Conservation (phyloP, 2,329 filamentous ascomycete species). For the Lomentospora prolificans region DNA sequence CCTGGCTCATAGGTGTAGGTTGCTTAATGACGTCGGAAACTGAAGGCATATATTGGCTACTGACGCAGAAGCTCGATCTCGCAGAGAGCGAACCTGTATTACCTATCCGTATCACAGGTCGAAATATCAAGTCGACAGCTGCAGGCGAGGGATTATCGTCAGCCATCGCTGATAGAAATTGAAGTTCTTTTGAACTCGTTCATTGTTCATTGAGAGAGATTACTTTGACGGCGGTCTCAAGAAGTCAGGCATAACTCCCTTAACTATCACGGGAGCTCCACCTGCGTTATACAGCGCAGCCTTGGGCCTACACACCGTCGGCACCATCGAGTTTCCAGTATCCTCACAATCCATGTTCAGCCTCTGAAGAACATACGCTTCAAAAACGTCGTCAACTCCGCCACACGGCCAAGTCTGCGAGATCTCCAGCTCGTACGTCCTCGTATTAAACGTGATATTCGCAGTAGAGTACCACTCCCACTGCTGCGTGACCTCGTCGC, state of each 20-base stretch:
- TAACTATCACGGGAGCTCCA: not conserved
- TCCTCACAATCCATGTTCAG: not conserved
- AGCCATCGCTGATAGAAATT: too few species aligned
- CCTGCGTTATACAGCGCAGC: not conserved
- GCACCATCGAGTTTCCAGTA: conserved; percentile 2
- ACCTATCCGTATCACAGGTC: not conserved
- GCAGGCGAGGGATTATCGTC: too few species aligned
- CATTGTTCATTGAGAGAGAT: not conserved
- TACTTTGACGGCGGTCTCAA: not conserved
- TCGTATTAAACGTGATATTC: not conserved
- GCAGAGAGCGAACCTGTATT: too few species aligned
- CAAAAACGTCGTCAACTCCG: not conserved
- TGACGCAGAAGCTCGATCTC: too few species aligned
- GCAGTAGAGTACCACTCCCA: not conserved
- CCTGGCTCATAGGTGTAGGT: too few species aligned
- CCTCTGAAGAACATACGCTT: not conserved
- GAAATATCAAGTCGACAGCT: not conserved
- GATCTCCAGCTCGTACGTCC: not conserved
- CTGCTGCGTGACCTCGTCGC: not conserved
- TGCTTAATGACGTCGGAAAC: too few species aligned
- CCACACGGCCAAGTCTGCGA: not conserved
- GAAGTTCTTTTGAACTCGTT: not conserved
- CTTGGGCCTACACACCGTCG: not conserved
- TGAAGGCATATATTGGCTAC: too few species aligned
- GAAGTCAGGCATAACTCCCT: not conserved